A percentile compares a stretch with the other conserved stretches of the same genome.
Evolutionary conservation across 176 grass and related monocot species (phyloP).

Genomic region (Microstegium vimineum): DNA sequence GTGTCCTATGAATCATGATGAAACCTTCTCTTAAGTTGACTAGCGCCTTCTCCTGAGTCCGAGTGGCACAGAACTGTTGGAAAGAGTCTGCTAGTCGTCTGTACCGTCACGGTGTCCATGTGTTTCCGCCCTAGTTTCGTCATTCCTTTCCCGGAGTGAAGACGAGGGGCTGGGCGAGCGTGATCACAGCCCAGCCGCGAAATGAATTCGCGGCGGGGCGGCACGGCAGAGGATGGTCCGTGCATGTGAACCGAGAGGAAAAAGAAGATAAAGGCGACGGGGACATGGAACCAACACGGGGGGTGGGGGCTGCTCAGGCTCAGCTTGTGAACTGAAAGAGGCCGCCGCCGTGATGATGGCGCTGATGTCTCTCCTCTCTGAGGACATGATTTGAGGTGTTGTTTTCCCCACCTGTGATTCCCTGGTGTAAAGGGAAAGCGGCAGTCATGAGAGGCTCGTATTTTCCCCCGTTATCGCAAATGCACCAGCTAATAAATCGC

Average conservation of each 20-base stretch:
- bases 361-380: conserved; percentile 3
- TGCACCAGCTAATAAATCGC: background rate
- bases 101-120: background rate
- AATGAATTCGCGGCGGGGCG: background rate
- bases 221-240: background rate
- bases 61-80: background rate
- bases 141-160: background rate
- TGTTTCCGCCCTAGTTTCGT: background rate
- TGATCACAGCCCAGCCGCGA: conserved; percentile 12
- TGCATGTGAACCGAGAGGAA: conserved; percentile 22
- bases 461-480: background rate
- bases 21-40: background rate
- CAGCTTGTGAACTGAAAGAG: conserved; percentile 23
- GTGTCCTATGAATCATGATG: background rate
- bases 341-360: background rate
- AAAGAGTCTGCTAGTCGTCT: background rate
- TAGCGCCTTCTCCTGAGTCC: background rate
- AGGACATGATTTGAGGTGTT: background rate
- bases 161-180: background rate
- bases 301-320: background rate
- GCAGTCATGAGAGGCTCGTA: background rate
- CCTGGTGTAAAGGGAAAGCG: conserved; percentile 31
- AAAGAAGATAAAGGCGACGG: conserved; percentile 14
- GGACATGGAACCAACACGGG: conserved; percentile 17
- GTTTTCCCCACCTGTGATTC: conserved; percentile 19